These are phyloP conservation scores for Chenopodium berlandieri DNA, from an alignment of 148 eudicot genomes.

Conservation along the genomic window DNA sequence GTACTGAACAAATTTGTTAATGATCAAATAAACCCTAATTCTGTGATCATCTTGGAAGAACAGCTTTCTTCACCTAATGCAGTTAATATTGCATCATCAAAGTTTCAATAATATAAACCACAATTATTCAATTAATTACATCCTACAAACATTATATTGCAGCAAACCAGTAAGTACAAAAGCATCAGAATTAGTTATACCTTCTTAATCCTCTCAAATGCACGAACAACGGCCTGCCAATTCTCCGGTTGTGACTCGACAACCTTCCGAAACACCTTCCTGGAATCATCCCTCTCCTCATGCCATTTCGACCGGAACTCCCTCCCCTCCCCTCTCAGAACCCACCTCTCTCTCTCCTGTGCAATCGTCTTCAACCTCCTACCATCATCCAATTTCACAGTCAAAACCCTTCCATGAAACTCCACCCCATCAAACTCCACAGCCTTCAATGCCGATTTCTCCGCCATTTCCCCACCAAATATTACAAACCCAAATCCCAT, in stretches of 20 bases:
- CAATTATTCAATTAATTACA: background rate
- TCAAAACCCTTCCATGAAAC: slow-evolving; percentile 88
- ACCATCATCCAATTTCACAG: slow-evolving; percentile 87
- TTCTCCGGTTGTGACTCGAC: slow-evolving; percentile 77
- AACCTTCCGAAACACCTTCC: slow-evolving; percentile 56
- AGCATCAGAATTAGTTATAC: slow-evolving; percentile 30
- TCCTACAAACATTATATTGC: background rate
- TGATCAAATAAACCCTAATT: background rate
- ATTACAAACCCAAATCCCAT: slow-evolving; percentile 91
- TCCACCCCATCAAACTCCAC: slow-evolving; percentile 97
- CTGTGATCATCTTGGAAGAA: background rate
- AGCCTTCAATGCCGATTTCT: slow-evolving; percentile 68
- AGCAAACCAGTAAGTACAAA: background rate
- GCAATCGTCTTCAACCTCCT: slow-evolving; percentile 53
- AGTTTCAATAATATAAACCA: background rate
- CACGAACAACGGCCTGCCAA: slow-evolving; percentile 92
- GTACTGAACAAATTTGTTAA: background rate
- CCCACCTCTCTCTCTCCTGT: slow-evolving; percentile 61
- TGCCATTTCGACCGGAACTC: slow-evolving; percentile 74
- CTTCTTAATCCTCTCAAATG: slow-evolving; percentile 88
- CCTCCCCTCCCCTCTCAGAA: slow-evolving; percentile 45
- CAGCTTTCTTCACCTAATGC: background rate
- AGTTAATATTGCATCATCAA: background rate
- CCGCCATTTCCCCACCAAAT: slow-evolving; percentile 52
- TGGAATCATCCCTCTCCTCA: slow-evolving; percentile 60